Conservation (phyloP, 2,329 filamentous ascomycete species). For the Simplicillium aogashimaense region DNA sequence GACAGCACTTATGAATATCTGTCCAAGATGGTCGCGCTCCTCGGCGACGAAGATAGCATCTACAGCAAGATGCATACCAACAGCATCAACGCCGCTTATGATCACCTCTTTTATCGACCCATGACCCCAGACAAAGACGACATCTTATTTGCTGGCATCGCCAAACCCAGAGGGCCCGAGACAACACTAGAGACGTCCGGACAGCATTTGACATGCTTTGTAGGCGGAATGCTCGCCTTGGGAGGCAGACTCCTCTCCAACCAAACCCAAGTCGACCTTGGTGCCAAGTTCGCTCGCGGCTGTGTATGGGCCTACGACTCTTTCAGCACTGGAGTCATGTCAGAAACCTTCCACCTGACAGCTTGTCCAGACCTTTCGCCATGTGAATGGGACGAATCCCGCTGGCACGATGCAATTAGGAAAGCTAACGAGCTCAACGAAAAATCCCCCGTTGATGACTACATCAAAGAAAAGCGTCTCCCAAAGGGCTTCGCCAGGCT, state of each 20-base stretch:
- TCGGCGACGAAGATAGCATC: slow-evolving; percentile 47
- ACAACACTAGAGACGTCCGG: slow-evolving; percentile 30
- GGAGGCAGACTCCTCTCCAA: slow-evolving; percentile 45
- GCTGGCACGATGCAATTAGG: slow-evolving; percentile 13
- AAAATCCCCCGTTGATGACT: slow-evolving; percentile 12
- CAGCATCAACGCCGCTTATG: slow-evolving; percentile 47
- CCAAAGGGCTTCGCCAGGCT: slow-evolving; percentile 53
- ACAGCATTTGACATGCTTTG: slow-evolving; percentile 54
- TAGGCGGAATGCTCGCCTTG: slow-evolving; percentile 55
- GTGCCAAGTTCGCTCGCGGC: slow-evolving; percentile 38
- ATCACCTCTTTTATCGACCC: slow-evolving; percentile 60
- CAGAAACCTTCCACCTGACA: slow-evolving; percentile 35
- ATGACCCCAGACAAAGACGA: slow-evolving; percentile 51
- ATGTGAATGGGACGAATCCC: slow-evolving; percentile 23
- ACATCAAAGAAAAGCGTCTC: slow-evolving; percentile 20
- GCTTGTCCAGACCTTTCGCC: slow-evolving; percentile 20
- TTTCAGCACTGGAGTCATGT: slow-evolving; percentile 44
- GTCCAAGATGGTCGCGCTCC: slow-evolving; percentile 52
- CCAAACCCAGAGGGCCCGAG: slow-evolving; percentile 24
- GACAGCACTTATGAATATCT: slow-evolving; percentile 53
- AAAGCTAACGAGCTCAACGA: slow-evolving; percentile 14
- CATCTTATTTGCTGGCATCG: slow-evolving; percentile 49
- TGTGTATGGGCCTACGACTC: slow-evolving; percentile 47
- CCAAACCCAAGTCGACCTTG: slow-evolving; percentile 34
- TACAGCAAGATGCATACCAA: slow-evolving; percentile 56